Percentiles rank a stretch among this genome's conserved stretches.
Conservation (phyloP, 2,329 filamentous ascomycete genomes). For the Arthroderma sp. region DNA sequence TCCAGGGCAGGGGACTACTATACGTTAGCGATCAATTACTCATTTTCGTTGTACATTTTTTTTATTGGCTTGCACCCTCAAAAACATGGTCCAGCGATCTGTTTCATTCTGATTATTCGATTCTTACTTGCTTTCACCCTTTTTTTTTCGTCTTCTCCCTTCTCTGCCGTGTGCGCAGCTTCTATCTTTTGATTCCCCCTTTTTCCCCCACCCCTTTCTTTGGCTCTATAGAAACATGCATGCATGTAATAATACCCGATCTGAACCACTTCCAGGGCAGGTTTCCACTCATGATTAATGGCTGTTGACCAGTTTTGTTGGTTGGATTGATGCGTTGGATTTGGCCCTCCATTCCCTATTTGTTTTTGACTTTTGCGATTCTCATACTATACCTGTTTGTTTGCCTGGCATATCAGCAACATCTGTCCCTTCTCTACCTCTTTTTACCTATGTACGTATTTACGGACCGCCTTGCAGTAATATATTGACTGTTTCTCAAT, state of each 20-base stretch:
- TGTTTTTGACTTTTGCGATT: background rate
- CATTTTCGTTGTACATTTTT: background rate
- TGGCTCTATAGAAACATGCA: background rate
- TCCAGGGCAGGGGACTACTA: background rate
- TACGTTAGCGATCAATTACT: background rate
- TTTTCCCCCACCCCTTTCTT: background rate
- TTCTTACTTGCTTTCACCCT: background rate
- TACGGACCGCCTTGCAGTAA: background rate
- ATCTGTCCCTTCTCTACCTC: background rate
- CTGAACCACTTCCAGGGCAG: conserved; percentile 1
- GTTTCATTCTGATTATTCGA: background rate
- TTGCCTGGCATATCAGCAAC: conserved; percentile 1
- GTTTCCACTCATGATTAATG: conserved; percentile 4
- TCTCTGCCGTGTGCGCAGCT: background rate
- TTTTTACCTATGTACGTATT: background rate
- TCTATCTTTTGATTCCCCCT: background rate
- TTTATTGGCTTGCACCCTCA: background rate
- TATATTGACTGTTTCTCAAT: background rate
- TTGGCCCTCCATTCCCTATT: background rate
- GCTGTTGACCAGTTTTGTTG: conserved; percentile 4
- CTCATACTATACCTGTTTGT: background rate
- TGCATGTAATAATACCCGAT: conserved; percentile 4
- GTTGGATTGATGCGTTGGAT: conserved; percentile 2
- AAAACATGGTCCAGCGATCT: background rate
- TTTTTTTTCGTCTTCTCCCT: conserved; percentile 2